Evolutionary conservation across 2,329 filamentous ascomycete genomes (phyloP).

Genomic region (Chrysoporthe deuterocubensis): DNA sequence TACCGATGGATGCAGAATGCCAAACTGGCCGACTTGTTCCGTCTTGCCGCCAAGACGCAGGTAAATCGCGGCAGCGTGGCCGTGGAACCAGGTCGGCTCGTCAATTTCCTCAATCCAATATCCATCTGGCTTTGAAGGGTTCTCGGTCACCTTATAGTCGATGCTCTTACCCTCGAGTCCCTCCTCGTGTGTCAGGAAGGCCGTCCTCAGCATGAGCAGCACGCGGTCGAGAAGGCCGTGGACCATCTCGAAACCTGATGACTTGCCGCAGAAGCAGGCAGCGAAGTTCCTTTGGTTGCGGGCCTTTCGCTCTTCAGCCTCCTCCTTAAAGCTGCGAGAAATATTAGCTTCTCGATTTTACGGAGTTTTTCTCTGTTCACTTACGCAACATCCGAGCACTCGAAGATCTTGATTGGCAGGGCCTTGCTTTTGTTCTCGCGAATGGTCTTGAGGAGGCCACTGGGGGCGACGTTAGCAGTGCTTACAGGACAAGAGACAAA

Average conservation of each 20-base stretch:
- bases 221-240: slow-evolving; percentile 92
- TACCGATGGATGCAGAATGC: slow-evolving; percentile 90
- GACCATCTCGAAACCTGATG: slow-evolving; percentile 91
- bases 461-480: slow-evolving; percentile 46
- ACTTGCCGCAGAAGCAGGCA: slow-evolving; percentile 95
- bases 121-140: slow-evolving; percentile 65
- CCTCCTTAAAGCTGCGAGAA: slow-evolving; percentile 70
- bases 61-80: slow-evolving; percentile 85
- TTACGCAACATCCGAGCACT: slow-evolving; percentile 80
- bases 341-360: background rate
- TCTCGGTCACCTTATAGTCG: slow-evolving; percentile 56
- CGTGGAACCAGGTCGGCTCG: slow-evolving; percentile 88
- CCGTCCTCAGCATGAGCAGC: slow-evolving; percentile 86
- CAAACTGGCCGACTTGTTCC: slow-evolving; percentile 82
- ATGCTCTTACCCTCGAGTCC: slow-evolving; percentile 58
- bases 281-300: slow-evolving; percentile 95
- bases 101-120: slow-evolving; percentile 97
- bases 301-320: slow-evolving; percentile 78
- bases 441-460: slow-evolving; percentile 86
- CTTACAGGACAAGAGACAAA: background rate
- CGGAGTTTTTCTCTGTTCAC: background rate
- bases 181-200: slow-evolving; percentile 79
- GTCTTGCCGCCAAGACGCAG: slow-evolving; percentile 75
- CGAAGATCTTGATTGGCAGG: slow-evolving; percentile 90
- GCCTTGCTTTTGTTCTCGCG: slow-evolving; percentile 89